Evolutionary conservation across 306 rosid species (phyloP).

Genomic region (Sophora flavescens): DNA sequence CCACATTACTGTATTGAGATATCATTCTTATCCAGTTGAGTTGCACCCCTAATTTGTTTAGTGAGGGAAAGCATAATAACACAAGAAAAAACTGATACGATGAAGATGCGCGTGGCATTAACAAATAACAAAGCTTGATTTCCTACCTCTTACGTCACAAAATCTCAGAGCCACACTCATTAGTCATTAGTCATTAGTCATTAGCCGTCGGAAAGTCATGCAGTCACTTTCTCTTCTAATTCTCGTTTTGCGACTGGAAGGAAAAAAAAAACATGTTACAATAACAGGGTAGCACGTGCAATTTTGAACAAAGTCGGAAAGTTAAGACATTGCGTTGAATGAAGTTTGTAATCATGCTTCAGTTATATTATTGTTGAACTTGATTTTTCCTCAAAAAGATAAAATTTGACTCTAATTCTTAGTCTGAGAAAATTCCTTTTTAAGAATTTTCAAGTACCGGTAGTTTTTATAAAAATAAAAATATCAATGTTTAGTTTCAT

Average conservation of each 20-base stretch:
- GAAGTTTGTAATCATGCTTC: background rate
- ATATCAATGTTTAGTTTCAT: no score
- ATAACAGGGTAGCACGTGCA: conserved; percentile 34
- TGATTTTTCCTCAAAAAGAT: no score
- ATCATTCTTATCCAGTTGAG: conserved; percentile 40
- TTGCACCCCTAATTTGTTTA: background rate
- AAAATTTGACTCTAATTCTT: no score
- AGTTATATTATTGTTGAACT: no score
- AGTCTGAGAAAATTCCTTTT: no score
- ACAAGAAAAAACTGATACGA: background rate
- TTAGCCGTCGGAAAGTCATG: conserved; percentile 34
- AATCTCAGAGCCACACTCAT: conserved; percentile 37
- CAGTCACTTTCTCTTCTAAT: background rate
- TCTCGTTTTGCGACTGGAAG: background rate
- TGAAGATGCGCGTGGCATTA: conserved; percentile 33
- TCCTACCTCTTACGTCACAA: conserved; percentile 46
- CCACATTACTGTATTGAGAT: conserved; percentile 30
- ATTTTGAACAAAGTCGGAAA: conserved; percentile 17
- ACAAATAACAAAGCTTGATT: conserved; percentile 4
- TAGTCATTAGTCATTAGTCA: conserved; percentile 8
- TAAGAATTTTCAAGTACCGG: no score
- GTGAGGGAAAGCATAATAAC: background rate
- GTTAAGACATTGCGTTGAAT: conserved; percentile 6
- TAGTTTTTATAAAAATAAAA: no score
- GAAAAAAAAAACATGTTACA: conserved; percentile 4